A percentile compares a stretch with the other conserved stretches of the same genome.
Conservation (phyloP, 2,329 filamentous ascomycete species). For the Colletotrichum tofieldiae region DNA sequence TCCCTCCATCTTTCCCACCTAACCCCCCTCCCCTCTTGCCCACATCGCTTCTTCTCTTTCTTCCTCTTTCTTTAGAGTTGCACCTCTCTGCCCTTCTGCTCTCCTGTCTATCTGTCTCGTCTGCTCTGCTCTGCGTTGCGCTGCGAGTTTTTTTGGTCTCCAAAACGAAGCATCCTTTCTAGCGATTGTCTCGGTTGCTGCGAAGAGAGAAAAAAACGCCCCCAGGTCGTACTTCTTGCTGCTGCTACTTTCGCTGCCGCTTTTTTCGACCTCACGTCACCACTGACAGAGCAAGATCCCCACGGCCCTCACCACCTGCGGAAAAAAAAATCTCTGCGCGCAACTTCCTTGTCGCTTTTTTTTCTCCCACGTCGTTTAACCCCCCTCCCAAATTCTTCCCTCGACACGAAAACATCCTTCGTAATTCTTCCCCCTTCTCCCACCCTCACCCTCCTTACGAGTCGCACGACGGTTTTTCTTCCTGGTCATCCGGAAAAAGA, state of each 20-base stretch:
- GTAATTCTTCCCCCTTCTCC: constrained; percentile 34
- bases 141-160: constrained; percentile 30
- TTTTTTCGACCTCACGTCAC: constrained; percentile 40
- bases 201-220: constrained; percentile 18
- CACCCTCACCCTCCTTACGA: constrained; percentile 48
- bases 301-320: constrained; percentile 34
- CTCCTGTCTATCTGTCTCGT: constrained; percentile 49
- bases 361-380: constrained; percentile 41
- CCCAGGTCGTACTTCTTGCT: constrained; percentile 29
- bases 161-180: constrained; percentile 41
- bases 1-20: constrained; percentile 45
- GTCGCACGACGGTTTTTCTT: constrained; percentile 51
- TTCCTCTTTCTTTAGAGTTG: constrained; percentile 42
- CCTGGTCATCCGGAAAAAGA: constrained; percentile 47
- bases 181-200: constrained; percentile 43
- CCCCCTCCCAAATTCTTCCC: constrained; percentile 33
- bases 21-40: constrained; percentile 44
- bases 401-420: constrained; percentile 35
- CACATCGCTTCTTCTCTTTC: constrained; percentile 32
- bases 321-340: constrained; percentile 40
- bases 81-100: constrained; percentile 48
- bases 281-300: constrained; percentile 41
- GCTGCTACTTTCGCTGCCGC: constrained; percentile 31
- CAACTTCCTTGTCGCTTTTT: constrained; percentile 39
- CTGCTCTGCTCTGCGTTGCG: constrained; percentile 41